These are phyloP conservation scores for Malassezia globosa DNA, from an alignment of 1,284 basidiomycete genomes.

Conservation along the genomic window DNA sequence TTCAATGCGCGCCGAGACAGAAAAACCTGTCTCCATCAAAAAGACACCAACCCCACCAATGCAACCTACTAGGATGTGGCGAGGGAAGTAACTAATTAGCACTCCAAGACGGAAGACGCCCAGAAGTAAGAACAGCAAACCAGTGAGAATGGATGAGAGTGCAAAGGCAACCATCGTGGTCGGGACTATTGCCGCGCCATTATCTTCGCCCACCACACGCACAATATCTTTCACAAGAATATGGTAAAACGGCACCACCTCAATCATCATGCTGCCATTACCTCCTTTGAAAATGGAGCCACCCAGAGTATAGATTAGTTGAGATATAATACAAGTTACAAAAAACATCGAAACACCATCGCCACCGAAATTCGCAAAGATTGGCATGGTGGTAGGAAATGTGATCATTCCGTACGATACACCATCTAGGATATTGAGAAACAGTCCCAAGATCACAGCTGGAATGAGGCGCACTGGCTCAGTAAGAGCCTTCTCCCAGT, in stretches of 20 bases:
- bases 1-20: constrained; percentile 69
- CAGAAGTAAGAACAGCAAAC: constrained; percentile 47
- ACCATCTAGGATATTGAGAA: constrained; percentile 87
- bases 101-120: constrained; percentile 72
- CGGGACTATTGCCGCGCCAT: constrained; percentile 63
- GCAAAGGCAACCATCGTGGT: constrained; percentile 85
- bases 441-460: constrained; percentile 70
- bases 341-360: constrained; percentile 72
- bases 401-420: constrained; percentile 69
- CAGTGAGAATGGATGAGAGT: constrained; percentile 79
- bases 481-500: constrained; percentile 21
- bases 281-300: constrained; percentile 66
- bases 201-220: constrained; percentile 59
- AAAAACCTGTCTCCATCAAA: constrained; percentile 54
- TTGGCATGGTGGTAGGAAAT: constrained; percentile 63
- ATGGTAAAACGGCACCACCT: constrained; percentile 85
- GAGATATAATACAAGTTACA: constrained; percentile 58
- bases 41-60: constrained; percentile 94
- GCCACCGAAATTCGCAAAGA: constrained; percentile 71
- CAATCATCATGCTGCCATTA: constrained; percentile 98
- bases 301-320: constrained; percentile 70
- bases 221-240: constrained; percentile 73
- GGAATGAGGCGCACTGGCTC: constrained; percentile 51
- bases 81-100: constrained; percentile 87
- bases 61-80: constrained; percentile 70